These are phyloP conservation scores for Neoboletus magnificus DNA, from an alignment of 768 basidiomycete species.

Conservation along the genomic window DNA sequence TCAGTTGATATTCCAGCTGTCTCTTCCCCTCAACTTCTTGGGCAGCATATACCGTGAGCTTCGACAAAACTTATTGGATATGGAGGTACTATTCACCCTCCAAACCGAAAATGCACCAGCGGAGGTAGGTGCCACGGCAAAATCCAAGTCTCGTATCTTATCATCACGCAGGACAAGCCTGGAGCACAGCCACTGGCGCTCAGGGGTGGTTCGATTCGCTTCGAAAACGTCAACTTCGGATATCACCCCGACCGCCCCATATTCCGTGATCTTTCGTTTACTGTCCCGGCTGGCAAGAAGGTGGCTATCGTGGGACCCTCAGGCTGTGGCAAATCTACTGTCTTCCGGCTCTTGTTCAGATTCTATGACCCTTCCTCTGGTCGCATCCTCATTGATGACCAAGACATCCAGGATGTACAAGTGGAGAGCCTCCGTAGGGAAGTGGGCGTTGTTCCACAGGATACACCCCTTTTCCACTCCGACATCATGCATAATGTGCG, in stretches of 20 bases:
- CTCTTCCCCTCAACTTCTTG: constrained; percentile 93
- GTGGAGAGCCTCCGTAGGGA: constrained; percentile 65
- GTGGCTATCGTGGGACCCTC: constrained; percentile 96
- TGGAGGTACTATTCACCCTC: constrained; percentile 93
- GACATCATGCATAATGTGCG: constrained; percentile 94
- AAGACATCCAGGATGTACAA: constrained; percentile 74
- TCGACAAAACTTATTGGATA: constrained; percentile 92
- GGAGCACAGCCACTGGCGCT: constrained; percentile 65
- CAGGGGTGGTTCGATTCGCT: constrained; percentile 83
- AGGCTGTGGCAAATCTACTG: constrained; percentile 96
- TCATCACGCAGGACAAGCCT: constrained; percentile 56
- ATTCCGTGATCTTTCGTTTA: constrained; percentile 84
- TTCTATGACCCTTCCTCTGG: constrained; percentile 89
- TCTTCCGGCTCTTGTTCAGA: constrained; percentile 89
- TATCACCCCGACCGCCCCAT: constrained; percentile 93
- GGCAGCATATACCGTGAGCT: constrained; percentile 97
- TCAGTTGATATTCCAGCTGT: constrained; percentile 96
- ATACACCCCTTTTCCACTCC: constrained; percentile 95
- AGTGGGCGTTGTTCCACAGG: constrained; percentile 96
- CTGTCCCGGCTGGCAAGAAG: constrained; percentile 93
- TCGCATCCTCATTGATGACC: constrained; percentile 81
- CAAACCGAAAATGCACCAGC: constrained; percentile 76
- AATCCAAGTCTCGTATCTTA: not conserved
- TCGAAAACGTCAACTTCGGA: constrained; percentile 87
- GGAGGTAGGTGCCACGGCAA: constrained; percentile 38